These are phyloP conservation scores for Hypoxylon trugodes DNA, from an alignment of 495 filamentous ascomycete genomes.

Conservation along the genomic window DNA sequence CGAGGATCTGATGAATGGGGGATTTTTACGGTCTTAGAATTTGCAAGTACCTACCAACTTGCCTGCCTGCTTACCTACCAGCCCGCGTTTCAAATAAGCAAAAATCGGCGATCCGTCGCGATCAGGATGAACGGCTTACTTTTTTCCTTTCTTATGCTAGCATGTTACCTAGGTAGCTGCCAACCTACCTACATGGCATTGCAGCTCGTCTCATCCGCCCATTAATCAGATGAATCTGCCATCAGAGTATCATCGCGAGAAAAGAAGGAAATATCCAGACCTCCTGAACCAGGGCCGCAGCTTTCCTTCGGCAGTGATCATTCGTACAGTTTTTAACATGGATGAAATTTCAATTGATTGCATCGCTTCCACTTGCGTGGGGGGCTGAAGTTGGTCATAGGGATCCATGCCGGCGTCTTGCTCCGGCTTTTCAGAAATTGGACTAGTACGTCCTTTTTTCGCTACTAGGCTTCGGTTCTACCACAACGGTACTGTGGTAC, in stretches of 20 bases:
- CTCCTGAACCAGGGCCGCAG: slow-evolving; percentile 18
- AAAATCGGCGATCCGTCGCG: slow-evolving; percentile 27
- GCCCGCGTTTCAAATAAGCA: slow-evolving; percentile 14
- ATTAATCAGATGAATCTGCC: slow-evolving; percentile 11
- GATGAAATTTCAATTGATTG: slow-evolving; percentile 26
- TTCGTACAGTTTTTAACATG: slow-evolving; percentile 14
- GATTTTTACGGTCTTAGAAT: slow-evolving; percentile 1
- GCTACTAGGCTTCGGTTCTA: slow-evolving; percentile 2
- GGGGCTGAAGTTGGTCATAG: background rate
- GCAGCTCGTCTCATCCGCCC: slow-evolving; percentile 4
- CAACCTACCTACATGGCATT: slow-evolving; percentile 1
- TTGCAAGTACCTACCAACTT: too few species aligned
- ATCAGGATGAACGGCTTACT: slow-evolving; percentile 5
- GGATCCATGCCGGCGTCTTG: slow-evolving; percentile 3
- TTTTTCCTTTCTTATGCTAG: too few species aligned
- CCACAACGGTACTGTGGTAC: slow-evolving; percentile 12
- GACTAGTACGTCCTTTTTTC: slow-evolving; percentile 17
- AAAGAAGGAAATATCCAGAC: slow-evolving; percentile 4
- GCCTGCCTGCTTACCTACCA: slow-evolving; percentile 4
- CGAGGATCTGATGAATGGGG: slow-evolving; percentile 10
- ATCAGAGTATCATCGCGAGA: slow-evolving; percentile 1
- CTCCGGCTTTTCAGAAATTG: slow-evolving; percentile 30
- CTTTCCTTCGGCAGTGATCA: slow-evolving; percentile 22
- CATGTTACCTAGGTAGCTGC: too few species aligned
- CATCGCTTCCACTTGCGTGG: slow-evolving; percentile 26